These are phyloP conservation scores for Teunomyces stri DNA, from an alignment of 805 yeast species.

Conservation along the genomic window DNA sequence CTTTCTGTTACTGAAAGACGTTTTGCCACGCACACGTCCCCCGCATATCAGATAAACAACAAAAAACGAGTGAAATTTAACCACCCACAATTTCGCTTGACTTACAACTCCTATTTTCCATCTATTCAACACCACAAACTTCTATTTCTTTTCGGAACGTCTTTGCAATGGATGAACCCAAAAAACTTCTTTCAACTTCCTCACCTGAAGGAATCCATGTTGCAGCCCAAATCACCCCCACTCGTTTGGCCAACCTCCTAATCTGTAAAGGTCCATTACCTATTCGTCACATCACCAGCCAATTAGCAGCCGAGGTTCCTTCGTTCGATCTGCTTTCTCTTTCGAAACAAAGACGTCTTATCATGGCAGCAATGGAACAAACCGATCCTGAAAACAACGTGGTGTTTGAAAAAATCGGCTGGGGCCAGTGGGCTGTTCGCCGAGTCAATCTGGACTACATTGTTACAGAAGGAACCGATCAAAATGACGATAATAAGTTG, in stretches of 20 bases:
- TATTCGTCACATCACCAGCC: constrained; percentile 83
- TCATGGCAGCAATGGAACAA: constrained; percentile 83
- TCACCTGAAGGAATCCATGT: constrained; percentile 88
- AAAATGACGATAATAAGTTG: constrained; percentile 5
- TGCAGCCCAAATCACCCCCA: constrained; percentile 80
- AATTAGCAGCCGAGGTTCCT: constrained; percentile 68
- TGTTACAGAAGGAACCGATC: constrained; percentile 46
- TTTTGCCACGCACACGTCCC: constrained; percentile 1
- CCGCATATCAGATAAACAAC: background rate
- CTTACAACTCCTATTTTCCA: background rate
- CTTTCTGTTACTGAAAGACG: background rate
- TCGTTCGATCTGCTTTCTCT: constrained; percentile 78
- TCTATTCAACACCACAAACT: background rate
- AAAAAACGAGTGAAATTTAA: background rate
- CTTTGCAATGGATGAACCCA: constrained; percentile 5
- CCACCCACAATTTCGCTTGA: background rate
- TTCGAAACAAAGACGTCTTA: constrained; percentile 85
- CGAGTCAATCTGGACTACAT: constrained; percentile 44
- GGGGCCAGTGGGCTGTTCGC: constrained; percentile 97
- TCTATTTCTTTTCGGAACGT: background rate
- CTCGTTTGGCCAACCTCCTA: constrained; percentile 66
- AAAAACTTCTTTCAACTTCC: constrained; percentile 58
- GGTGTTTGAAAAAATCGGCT: constrained; percentile 88
- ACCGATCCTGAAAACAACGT: constrained; percentile 60
- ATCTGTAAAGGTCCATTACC: constrained; percentile 82